Base-by-base conservation (phyloP, 2,329 filamentous ascomycete species). In the Venturia effusa region DNA sequence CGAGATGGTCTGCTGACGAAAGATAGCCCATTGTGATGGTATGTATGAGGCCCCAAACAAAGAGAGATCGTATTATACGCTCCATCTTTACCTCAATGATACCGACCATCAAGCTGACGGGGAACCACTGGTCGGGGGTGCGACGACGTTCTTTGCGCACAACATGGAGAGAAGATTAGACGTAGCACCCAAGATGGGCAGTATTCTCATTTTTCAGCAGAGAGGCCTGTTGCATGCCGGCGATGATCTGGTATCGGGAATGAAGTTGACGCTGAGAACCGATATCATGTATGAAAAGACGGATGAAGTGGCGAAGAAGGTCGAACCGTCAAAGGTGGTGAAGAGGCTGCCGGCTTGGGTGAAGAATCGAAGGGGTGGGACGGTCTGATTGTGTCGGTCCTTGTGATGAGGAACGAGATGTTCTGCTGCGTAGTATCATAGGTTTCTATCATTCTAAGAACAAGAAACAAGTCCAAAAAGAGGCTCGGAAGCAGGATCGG, bases 1-100 rank as follows among this genome's bases (percentile, higher is more conserved):
- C n/a, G n/a, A n/a, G n/a, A n/a, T n/a, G n/a, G n/a, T n/a, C n/a
- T n/a, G n/a, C n/a, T n/a, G n/a, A n/a, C n/a, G n/a, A n/a, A n/a
- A n/a, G n/a, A n/a, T n/a, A n/a, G 85, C 86, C 4, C 89, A 93
- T 71, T 86, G 82, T 67, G 89, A 93, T 70, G 85, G 83, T 0
- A 69, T 77, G 0, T 93, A 88, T 68, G 76, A 77, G 61, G 86
- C 84, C 19, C 79, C 80, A 0, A 81, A 84, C 62, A 74, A 77
- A 8, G 78, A 84, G 71, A 71, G 73, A 15, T 81, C 80, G 0
- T 80, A 79, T 61, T 83, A 79, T 67, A 85, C 83, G 0, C 69
- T 85, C 37, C 83, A 85, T 65, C 67, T 85, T 19, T 85, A 85
- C 67, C 72, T 84, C 60, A 83, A 79, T 66, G 79, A 80, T 34